Evolutionary conservation across 306 rosid genomes (phyloP).

Genomic region (Dalbergia oliveri): DNA sequence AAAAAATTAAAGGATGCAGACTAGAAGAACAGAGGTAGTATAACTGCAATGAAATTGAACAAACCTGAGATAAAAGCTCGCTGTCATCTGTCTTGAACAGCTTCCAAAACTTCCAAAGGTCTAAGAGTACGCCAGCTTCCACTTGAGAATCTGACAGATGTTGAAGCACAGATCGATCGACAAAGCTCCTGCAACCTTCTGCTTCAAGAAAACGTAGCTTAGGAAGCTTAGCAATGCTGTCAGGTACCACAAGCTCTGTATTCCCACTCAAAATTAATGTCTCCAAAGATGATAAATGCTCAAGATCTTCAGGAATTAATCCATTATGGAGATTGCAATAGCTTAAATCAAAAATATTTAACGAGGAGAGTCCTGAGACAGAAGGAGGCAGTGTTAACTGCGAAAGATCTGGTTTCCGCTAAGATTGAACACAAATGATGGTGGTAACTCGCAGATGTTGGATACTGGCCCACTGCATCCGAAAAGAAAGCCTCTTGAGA

Average conservation of each 20-base stretch:
- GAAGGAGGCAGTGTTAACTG: not conserved
- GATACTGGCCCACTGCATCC: not conserved
- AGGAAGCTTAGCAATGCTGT: constrained; percentile 34
- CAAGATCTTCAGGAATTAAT: constrained; percentile 11
- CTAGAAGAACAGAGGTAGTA: not conserved
- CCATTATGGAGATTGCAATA: constrained; percentile 24
- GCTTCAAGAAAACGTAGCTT: constrained; percentile 31
- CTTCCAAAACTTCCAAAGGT: constrained; percentile 41
- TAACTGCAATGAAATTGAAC: not conserved
- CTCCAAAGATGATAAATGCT: constrained; percentile 31
- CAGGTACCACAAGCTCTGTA: not conserved
- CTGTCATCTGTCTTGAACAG: constrained; percentile 15
- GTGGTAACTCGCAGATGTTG: not conserved
- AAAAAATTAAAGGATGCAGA: too few species aligned
- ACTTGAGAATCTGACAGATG: not conserved
- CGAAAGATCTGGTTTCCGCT: not conserved
- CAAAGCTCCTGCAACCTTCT: constrained; percentile 12
- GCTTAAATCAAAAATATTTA: constrained; percentile 27
- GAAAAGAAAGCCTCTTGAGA: constrained; percentile 19
- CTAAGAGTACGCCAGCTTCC: constrained; percentile 30
- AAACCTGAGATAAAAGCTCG: constrained; percentile 9
- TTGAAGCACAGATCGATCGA: not conserved
- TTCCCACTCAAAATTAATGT: constrained; percentile 37
- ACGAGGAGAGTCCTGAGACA: not conserved
- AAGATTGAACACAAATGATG: not conserved